phyloP scores from a whole-genome alignment of 164 flowering plant genomes.

The Vitis labrusca region DNA sequence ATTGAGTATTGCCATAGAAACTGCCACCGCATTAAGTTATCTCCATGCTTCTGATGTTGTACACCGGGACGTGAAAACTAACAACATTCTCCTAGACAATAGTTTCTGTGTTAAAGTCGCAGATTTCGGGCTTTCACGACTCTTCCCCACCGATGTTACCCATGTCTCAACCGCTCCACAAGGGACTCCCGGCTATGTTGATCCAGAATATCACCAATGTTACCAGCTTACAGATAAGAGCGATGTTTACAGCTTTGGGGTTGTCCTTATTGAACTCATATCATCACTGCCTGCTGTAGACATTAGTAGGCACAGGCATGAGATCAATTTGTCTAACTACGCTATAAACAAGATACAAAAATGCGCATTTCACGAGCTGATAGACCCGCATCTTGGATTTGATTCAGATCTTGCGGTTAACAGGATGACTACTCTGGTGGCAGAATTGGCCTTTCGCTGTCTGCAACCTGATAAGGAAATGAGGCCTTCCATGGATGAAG shows the following conservation, averaged over 20 bases:
- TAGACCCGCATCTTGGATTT: conserved; percentile 45
- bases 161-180: conserved; percentile 86
- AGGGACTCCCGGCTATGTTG: conserved; percentile 82
- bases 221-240: conserved; percentile 65
- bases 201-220: conserved; percentile 59
- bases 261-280: conserved; percentile 56
- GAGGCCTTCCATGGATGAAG: conserved; percentile 59
- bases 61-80: conserved; percentile 80
- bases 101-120: conserved; percentile 71
- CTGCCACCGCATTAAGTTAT: conserved; percentile 65
- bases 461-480: conserved; percentile 48
- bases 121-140: conserved; percentile 74
- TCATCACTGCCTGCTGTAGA: conserved; percentile 65
- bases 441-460: conserved; percentile 56
- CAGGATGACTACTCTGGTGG: conserved; percentile 38
- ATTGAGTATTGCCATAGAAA: conserved; percentile 67
- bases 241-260: conserved; percentile 72
- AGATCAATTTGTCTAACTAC: conserved; percentile 50
- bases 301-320: conserved; percentile 37
- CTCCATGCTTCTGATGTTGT: conserved; percentile 72
- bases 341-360: conserved; percentile 48
- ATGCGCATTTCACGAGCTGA: conserved; percentile 34
- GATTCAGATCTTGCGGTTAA: conserved; percentile 5
- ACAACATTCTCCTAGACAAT: conserved; percentile 70
- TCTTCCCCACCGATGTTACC: conserved; percentile 59